Base-by-base conservation (phyloP, 2,329 filamentous ascomycete genomes). In the Chaetomiaceae sp. region DNA sequence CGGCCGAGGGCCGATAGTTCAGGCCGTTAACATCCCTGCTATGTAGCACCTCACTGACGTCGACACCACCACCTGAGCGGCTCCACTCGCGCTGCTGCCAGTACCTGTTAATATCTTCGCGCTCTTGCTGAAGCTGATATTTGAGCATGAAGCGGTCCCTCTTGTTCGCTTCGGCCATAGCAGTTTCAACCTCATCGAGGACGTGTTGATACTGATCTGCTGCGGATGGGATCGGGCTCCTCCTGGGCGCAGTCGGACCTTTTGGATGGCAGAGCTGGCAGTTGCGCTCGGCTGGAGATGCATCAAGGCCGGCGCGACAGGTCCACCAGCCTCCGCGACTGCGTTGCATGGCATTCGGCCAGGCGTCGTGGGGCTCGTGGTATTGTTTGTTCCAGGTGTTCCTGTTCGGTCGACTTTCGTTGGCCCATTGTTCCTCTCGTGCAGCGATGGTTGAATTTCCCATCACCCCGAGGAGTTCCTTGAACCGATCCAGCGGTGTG, bases 251-350 rank as follows among this genome's bases (percentile, higher is more conserved):
- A 29, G 14, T 1, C 5, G 6, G 4, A 9, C 7, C 36, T 11
- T 8, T 8, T 21, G 33, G 16, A 23, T 46, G 50, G 43, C 58
- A 60, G 1, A 33, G 30, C 18, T 23, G 34, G 45, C 59, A 61
- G 1, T 11, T n/a, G 44, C 23, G 43, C 38, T 61, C 58, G 1
- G 52, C 44, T 10, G 9, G 9, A 5, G 57, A 25, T 2, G 59
- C 57, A 1, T 53, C 55, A 4, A 42, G 43, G 7, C 50, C 57
- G 23, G 34, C 50, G 32, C 59, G 59, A 32, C 59, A 61, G 3
- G 21, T 21, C 59, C 59, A 61, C 58, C 58, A 61, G 1, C 59
- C 59, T 4, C 59, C 59, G 1, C 18, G 11, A 7, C 18, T 14
- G 21, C 51, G 56, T 37, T 49, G 54, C 6, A 40, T 21, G 1